A percentile compares a stretch with the other conserved stretches of the same genome.
phyloP scores from a whole-genome alignment of 495 filamentous ascomycete species.

The Polyplosphaeria fusca region DNA sequence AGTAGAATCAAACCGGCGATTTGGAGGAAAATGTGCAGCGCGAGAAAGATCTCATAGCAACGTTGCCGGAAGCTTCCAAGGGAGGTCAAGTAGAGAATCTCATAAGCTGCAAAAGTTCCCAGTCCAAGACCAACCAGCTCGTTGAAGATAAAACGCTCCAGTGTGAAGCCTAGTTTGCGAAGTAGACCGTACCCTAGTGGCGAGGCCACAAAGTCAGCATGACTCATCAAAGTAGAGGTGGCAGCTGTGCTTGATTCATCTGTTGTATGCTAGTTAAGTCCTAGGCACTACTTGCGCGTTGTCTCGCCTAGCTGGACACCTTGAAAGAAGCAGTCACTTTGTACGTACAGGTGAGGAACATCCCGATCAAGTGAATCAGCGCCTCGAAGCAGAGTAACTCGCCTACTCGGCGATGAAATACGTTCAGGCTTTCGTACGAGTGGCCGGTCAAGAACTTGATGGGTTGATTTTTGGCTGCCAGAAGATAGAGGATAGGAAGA shows the following conservation, averaged over 20 bases:
- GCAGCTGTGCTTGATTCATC: too few species aligned
- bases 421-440: conserved; percentile 63
- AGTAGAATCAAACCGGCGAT: conserved; percentile 51
- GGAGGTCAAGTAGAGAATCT: conserved; percentile 51
- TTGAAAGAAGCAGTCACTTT: too few species aligned
- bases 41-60: conserved; percentile 60
- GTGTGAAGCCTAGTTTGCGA: conserved; percentile 42
- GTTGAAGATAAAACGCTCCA: conserved; percentile 42
- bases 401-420: conserved; percentile 56
- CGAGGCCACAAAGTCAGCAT: too few species aligned
- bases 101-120: conserved; percentile 50
- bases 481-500: conserved; percentile 58
- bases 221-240: too few species aligned
- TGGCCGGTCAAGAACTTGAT: conserved; percentile 56
- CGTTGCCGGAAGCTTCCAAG: conserved; percentile 48
- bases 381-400: conserved; percentile 49
- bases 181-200: conserved; percentile 48
- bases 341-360: conserved; percentile 50
- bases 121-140: conserved; percentile 48
- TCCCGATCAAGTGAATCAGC: conserved; percentile 46
- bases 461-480: conserved; percentile 63
- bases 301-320: too few species aligned
- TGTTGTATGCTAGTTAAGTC: too few species aligned
- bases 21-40: conserved; percentile 55
- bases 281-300: too few species aligned